Evolutionary conservation across 2,329 filamentous ascomycete species (phyloP).

Genomic region (Epichloe hybrida): DNA sequence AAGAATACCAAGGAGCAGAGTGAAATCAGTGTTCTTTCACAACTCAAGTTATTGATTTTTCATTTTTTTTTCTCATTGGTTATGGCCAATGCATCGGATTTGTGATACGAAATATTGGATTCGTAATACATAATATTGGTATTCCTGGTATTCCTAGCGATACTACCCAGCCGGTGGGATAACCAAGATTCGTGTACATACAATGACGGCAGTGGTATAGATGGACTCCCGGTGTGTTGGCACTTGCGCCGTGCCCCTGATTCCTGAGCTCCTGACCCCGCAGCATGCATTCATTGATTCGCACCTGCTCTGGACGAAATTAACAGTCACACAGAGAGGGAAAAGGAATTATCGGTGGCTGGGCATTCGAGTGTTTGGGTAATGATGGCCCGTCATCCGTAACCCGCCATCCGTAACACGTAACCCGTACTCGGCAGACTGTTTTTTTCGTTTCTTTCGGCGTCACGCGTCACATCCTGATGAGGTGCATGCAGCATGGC

Average conservation of each 20-base stretch:
- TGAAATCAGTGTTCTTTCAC: no score
- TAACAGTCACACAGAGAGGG: neutral
- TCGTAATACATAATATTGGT: no score
- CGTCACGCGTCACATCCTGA: neutral
- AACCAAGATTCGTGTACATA: no score
- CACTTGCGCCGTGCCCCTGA: neutral
- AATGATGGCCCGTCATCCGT: no score
- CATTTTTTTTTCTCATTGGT: no score
- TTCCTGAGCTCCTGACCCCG: neutral
- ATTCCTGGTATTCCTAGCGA: neutral
- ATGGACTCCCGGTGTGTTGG: neutral
- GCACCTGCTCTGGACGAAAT: neutral
- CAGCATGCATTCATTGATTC: neutral
- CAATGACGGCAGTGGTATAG: no score
- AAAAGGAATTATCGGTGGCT: neutral
- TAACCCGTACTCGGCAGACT: no score
- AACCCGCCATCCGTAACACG: no score
- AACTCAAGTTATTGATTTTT: no score
- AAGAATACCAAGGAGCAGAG: no score
- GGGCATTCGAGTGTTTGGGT: neutral
- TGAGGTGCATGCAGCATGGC: neutral
- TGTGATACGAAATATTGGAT: no score
- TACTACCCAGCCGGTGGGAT: neutral
- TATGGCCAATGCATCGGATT: no score
- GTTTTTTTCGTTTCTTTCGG: neutral